A percentile compares a stretch with the other conserved stretches of the same genome.
phyloP scores from a whole-genome alignment of 331 rosid species.

The Prunus yedoensis region DNA sequence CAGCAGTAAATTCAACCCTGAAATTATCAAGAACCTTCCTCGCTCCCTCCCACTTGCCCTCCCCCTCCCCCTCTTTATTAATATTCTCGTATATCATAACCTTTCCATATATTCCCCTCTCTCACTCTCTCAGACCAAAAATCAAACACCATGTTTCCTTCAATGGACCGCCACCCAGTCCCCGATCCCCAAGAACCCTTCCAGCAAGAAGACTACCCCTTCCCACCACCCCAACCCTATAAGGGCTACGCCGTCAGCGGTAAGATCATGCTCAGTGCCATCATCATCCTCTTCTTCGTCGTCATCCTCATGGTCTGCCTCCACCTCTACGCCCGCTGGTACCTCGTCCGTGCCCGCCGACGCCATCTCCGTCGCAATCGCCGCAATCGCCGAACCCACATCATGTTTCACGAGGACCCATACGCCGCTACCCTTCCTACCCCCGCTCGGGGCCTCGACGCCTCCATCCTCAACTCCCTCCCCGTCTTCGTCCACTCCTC shows the following conservation, averaged over 20 bases:
- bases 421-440: background rate
- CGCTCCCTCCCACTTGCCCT: background rate
- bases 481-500: conserved; percentile 59
- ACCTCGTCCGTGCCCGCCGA: conserved; percentile 56
- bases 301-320: conserved; percentile 64
- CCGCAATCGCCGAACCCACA: conserved; percentile 14
- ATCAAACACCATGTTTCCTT: background rate
- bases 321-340: conserved; percentile 88
- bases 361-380: conserved; percentile 40
- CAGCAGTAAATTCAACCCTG: background rate
- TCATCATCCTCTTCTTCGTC: conserved; percentile 60
- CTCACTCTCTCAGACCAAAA: background rate
- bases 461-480: conserved; percentile 45
- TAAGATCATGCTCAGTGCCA: conserved; percentile 69
- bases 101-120: background rate
- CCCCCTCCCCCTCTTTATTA: background rate
- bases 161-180: background rate
- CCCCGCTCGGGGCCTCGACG: conserved; percentile 48
- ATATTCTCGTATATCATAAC: background rate
- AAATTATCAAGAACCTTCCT: conserved; percentile 41
- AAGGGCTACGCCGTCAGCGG: conserved; percentile 52
- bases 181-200: background rate
- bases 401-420: conserved; percentile 46
- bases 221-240: background rate
- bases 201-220: too few relatives aligned